Conservation (phyloP, 1,139 yeast species). For the Blastobotrys serpentis region DNA sequence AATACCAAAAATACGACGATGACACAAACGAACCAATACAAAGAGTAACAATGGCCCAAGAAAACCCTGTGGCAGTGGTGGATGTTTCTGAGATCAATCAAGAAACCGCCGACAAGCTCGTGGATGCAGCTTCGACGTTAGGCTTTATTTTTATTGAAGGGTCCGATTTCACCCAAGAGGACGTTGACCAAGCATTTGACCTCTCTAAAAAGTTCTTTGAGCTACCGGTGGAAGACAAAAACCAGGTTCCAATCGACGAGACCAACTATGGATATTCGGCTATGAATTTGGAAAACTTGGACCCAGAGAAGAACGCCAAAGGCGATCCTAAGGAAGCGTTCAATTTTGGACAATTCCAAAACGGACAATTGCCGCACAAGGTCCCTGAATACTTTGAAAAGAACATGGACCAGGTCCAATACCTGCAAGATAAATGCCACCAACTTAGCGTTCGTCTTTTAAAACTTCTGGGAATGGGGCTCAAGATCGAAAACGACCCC, state of each 20-base stretch:
- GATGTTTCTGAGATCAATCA: slow-evolving; percentile 52
- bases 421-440: slow-evolving; percentile 45
- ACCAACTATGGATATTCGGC: slow-evolving; percentile 64
- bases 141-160: slow-evolving; percentile 77
- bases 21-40: not conserved
- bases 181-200: slow-evolving; percentile 54
- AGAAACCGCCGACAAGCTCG: slow-evolving; percentile 50
- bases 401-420: slow-evolving; percentile 32
- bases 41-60: not conserved
- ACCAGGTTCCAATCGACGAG: slow-evolving; percentile 47
- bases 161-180: slow-evolving; percentile 59
- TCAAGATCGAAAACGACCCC: slow-evolving; percentile 46
- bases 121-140: slow-evolving; percentile 63
- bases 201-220: slow-evolving; percentile 58
- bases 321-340: slow-evolving; percentile 67
- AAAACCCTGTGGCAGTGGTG: slow-evolving; percentile 32
- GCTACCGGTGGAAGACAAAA: slow-evolving; percentile 51
- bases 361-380: slow-evolving; percentile 41
- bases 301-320: slow-evolving; percentile 40
- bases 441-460: slow-evolving; percentile 37
- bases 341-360: slow-evolving; percentile 38
- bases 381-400: slow-evolving; percentile 39
- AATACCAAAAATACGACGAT: no score
- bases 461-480: slow-evolving; percentile 55
- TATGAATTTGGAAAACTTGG: slow-evolving; percentile 55